These are phyloP conservation scores for Amauroascus niger DNA, from an alignment of 2,329 filamentous ascomycete genomes.

Conservation along the genomic window DNA sequence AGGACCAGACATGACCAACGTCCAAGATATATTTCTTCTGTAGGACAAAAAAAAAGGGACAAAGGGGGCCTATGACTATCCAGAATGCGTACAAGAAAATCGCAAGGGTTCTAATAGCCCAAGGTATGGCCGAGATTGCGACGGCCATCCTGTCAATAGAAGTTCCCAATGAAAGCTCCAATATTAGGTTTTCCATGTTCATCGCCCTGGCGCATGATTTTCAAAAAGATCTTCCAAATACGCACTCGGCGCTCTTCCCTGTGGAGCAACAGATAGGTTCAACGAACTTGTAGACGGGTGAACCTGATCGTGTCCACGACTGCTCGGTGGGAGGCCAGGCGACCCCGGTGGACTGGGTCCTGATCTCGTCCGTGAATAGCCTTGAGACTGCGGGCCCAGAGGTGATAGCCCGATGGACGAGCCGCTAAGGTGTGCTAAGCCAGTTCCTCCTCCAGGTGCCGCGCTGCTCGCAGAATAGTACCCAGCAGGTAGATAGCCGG, in stretches of 20 bases:
- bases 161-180: background rate
- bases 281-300: conserved; percentile 49
- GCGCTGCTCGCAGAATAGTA: conserved; percentile 70
- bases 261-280: conserved; percentile 53
- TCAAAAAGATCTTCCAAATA: conserved; percentile 86
- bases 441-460: conserved; percentile 36
- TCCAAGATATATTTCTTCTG: background rate
- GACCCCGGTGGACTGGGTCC: conserved; percentile 55
- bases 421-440: conserved; percentile 28
- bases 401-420: conserved; percentile 54
- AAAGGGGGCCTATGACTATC: background rate
- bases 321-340: conserved; percentile 46
- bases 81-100: background rate
- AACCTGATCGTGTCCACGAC: conserved; percentile 26
- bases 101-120: background rate
- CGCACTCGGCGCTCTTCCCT: conserved; percentile 70
- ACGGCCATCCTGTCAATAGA: background rate
- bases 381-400: conserved; percentile 50
- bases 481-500: conserved; percentile 73
- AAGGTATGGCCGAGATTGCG: background rate
- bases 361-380: conserved; percentile 40
- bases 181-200: background rate
- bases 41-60: background rate
- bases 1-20: background rate
- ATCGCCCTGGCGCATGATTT: conserved; percentile 35